Base-by-base conservation (phyloP, 2,329 filamentous ascomycete genomes). In the Talaromyces verruculosus region DNA sequence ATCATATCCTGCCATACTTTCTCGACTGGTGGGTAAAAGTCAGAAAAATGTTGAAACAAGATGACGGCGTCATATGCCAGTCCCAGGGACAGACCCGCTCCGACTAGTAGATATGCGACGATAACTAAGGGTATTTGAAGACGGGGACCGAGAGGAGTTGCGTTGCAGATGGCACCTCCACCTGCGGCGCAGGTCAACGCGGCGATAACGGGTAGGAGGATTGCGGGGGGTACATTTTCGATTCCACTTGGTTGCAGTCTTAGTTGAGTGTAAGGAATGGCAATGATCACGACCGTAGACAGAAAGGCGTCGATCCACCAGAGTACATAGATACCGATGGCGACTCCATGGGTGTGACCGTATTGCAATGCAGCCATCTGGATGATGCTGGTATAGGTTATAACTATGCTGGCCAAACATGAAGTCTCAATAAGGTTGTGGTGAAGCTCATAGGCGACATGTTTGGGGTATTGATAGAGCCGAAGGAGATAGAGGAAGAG, bases 281-380 rank as follows among this genome's bases (percentile, higher is more conserved):
- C 68, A 55, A 80, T 69, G 41, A 74, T 71, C n/a, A 71, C 69
- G n/a, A 73, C 10, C 1, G 78, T 61, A 6, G 78, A 74, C 53
- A 80, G 71, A 1, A 63, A 71, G 2, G 74, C 72, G 25, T 74
- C 72, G 15, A 79, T 72, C 79, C 79, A 82, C 79, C 80, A 82
- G 30, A 82, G 72, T 17, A 80, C 69, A 66, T 75, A 78, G 8
- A 78, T 45, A 3, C 74, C 73, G 69, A 71, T 73, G 11, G 70
- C 68, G 13, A 63, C 59, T 19, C 71, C 70, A 67, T 73, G 76
- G 62, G 75, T 73, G 39, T 71, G 57, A 5, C 78, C 72, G 1
- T 72, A 69, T 43, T 68, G 87, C 70, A 94, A 84, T 45, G 87
- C 89, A 73, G 96, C 88, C 66, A 77, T 72, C 15, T 78, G 68